A percentile compares a stretch with the other conserved stretches of the same genome.
These are phyloP conservation scores for Diaporthe batatas DNA, from an alignment of 2,329 filamentous ascomycete species.

Conservation along the genomic window DNA sequence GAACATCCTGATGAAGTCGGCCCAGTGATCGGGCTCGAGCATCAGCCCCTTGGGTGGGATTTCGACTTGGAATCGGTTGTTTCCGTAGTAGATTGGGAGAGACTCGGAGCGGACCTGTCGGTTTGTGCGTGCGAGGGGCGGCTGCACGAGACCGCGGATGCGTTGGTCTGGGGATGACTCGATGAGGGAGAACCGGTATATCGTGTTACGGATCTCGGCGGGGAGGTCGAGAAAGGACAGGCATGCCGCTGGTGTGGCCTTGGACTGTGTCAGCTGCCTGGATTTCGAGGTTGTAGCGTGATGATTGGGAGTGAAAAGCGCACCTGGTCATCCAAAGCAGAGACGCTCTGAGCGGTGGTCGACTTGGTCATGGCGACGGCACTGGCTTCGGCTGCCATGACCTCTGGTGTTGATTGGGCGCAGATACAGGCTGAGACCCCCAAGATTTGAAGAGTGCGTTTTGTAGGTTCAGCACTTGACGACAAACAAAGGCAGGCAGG, in stretches of 20 bases:
- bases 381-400: no score
- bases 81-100: conserved; percentile 2
- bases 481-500: no score
- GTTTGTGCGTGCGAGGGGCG: background rate
- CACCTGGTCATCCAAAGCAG: background rate
- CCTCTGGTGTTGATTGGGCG: no score
- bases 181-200: conserved; percentile 3
- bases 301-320: background rate
- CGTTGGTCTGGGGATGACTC: rapidly evolving
- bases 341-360: no score
- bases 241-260: background rate
- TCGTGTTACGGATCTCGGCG: conserved; percentile 23
- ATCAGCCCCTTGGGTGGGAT: background rate
- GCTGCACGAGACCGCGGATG: background rate
- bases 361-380: background rate
- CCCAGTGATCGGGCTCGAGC: background rate
- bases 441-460: no score
- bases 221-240: conserved; percentile 7
- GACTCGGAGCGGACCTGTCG: conserved; percentile 5
- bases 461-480: no score
- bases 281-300: no score
- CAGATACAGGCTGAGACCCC: no score
- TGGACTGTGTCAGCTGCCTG: background rate
- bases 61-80: background rate
- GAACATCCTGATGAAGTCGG: background rate